Percentiles rank a stretch among this genome's conserved stretches.
Evolutionary conservation across 2,329 filamentous ascomycete species (phyloP).

Genomic region (Grosmannia clavigera): DNA sequence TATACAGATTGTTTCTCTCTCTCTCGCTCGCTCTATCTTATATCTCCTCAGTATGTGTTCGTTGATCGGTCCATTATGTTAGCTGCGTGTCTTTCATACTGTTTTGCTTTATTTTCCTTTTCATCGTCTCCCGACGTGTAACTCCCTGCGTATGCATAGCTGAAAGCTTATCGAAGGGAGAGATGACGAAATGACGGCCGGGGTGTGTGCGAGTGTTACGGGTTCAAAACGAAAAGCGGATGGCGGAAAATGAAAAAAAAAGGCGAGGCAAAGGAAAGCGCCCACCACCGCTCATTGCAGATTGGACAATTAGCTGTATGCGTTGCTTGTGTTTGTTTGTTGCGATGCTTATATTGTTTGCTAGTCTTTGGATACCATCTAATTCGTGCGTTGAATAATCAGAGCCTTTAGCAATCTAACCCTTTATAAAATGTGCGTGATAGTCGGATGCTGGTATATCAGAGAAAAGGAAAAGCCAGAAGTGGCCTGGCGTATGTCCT

Average conservation of each 20-base stretch:
- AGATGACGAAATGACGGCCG: background rate
- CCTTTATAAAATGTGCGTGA: background rate
- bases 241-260: background rate
- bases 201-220: background rate
- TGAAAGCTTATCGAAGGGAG: background rate
- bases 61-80: background rate
- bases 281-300: background rate
- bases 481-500: no score
- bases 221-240: background rate
- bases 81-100: background rate
- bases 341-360: background rate
- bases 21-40: background rate
- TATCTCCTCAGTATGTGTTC: background rate
- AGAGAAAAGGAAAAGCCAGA: no score
- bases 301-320: background rate
- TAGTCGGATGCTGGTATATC: background rate
- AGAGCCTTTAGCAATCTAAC: background rate
- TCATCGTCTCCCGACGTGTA: background rate
- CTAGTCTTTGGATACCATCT: background rate
- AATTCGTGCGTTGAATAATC: background rate
- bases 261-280: background rate
- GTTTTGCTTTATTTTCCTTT: background rate
- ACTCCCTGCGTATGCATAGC: background rate
- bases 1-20: constrained; percentile 17
- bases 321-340: background rate